A percentile compares a stretch with the other conserved stretches of the same genome.
Conservation (phyloP, 2,329 filamentous ascomycete species). For the Aspergillus pseudonomiae region DNA sequence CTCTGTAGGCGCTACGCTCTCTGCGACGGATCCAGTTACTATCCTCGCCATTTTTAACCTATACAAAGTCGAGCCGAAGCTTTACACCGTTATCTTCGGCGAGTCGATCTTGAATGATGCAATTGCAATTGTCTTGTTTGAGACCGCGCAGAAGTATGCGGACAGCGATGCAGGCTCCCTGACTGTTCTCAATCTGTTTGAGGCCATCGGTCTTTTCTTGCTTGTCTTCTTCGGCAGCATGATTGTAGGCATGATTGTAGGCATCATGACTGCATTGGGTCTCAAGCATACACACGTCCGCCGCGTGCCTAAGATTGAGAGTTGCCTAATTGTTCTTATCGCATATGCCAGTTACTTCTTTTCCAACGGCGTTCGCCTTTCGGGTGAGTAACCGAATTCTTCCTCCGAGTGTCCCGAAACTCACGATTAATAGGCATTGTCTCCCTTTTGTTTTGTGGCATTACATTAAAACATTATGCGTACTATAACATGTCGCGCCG, state of each 20-base stretch:
- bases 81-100: slow-evolving; percentile 98
- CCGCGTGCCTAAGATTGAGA: slow-evolving; percentile 93
- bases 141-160: slow-evolving; percentile 92
- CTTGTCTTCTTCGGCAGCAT: slow-evolving; percentile 94
- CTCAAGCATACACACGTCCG: slow-evolving; percentile 95
- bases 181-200: slow-evolving; percentile 80
- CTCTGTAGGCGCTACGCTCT: slow-evolving; percentile 92
- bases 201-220: slow-evolving; percentile 92
- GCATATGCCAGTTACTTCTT: slow-evolving; percentile 98
- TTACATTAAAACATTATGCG: slow-evolving; percentile 97
- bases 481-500: slow-evolving; percentile 99
- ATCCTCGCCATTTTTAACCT: slow-evolving; percentile 99
- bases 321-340: slow-evolving; percentile 88
- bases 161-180: slow-evolving; percentile 70
- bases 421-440: slow-evolving; percentile 75
- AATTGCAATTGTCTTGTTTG: slow-evolving; percentile 97
- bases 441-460: slow-evolving; percentile 93
- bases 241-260: slow-evolving; percentile 83
- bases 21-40: slow-evolving; percentile 94
- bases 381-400: slow-evolving; percentile 63
- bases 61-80: slow-evolving; percentile 97
- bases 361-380: slow-evolving; percentile 93
- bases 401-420: neutral
- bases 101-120: slow-evolving; percentile 98
- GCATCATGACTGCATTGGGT: slow-evolving; percentile 81